Evolutionary conservation across 495 filamentous ascomycete species (phyloP).

Genomic region (Physcia stellaris): DNA sequence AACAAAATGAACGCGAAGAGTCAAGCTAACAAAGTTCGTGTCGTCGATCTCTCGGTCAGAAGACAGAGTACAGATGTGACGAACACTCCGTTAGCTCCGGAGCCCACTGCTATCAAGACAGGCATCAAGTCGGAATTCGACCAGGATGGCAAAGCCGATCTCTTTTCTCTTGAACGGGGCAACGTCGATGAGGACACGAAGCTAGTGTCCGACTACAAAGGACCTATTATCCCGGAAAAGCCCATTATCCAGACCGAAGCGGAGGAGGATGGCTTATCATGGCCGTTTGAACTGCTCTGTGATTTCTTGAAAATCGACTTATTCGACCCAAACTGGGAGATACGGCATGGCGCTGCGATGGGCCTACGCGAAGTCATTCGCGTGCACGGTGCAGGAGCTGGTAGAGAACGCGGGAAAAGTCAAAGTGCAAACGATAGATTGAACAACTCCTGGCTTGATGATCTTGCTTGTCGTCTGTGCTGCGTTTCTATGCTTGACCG

Average conservation of each 20-base stretch:
- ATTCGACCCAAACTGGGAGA: conserved; percentile 91
- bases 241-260: conserved; percentile 50
- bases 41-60: conserved; percentile 70
- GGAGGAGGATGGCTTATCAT: conserved; percentile 67
- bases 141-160: conserved; percentile 46
- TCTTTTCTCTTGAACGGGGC: conserved; percentile 70
- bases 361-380: conserved; percentile 83
- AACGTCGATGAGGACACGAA: conserved; percentile 78
- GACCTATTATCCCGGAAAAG: conserved; percentile 47
- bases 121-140: conserved; percentile 42
- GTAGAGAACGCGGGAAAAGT: conserved; percentile 55
- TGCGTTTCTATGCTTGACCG: conserved; percentile 95
- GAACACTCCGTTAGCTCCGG: conserved; percentile 45
- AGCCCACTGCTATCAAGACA: conserved; percentile 55
- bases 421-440: conserved; percentile 60
- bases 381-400: conserved; percentile 86
- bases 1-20: conserved; percentile 72
- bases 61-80: conserved; percentile 51
- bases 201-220: conserved; percentile 92
- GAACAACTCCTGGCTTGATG: conserved; percentile 79
- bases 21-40: conserved; percentile 75
- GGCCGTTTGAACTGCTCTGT: conserved; percentile 88
- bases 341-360: conserved; percentile 94
- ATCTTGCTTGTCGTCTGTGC: conserved; percentile 80
- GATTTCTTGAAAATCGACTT: conserved; percentile 86